A percentile compares a stretch with the other conserved stretches of the same genome.
Evolutionary conservation across 768 basidiomycete species (phyloP).

Genomic region (Mycena pura): DNA sequence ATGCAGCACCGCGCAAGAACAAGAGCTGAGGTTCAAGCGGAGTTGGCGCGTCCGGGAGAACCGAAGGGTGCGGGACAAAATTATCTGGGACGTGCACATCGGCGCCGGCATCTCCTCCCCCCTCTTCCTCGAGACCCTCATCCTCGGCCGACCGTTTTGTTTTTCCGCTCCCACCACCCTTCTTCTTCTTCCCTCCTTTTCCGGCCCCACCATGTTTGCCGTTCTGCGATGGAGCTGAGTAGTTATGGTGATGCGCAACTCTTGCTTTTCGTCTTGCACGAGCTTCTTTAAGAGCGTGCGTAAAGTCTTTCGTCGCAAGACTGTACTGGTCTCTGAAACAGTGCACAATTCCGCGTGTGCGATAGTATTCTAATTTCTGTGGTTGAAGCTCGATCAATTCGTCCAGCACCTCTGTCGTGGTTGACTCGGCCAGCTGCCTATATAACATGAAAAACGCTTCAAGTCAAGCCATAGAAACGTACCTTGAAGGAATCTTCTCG

Average conservation of each 20-base stretch:
- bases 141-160: conserved; percentile 39
- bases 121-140: conserved; percentile 20
- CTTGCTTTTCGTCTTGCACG: conserved; percentile 73
- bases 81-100: conserved; percentile 50
- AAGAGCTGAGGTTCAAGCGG: conserved; percentile 86
- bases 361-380: conserved; percentile 81
- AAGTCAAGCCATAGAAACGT: neutral
- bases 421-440: conserved; percentile 87
- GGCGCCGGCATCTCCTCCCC: conserved; percentile 11
- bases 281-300: conserved; percentile 79
- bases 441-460: conserved; percentile 18
- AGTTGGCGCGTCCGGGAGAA: conserved; percentile 79
- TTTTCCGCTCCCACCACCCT: conserved; percentile 52
- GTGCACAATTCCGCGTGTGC: conserved; percentile 90
- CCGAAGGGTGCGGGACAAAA: conserved; percentile 68
- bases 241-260: conserved; percentile 56
- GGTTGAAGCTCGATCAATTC: conserved; percentile 77
- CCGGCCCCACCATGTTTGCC: conserved; percentile 38
- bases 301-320: conserved; percentile 80
- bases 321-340: conserved; percentile 86
- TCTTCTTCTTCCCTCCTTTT: conserved; percentile 60
- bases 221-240: conserved; percentile 34
- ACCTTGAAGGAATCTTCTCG: conserved; percentile 94
- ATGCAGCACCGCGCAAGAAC: conserved; percentile 84
- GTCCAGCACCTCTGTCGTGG: conserved; percentile 78